Percentiles rank a stretch among this genome's conserved stretches.
Evolutionary conservation across 2,329 filamentous ascomycete genomes (phyloP).

Genomic region (Aspergillus fructus): DNA sequence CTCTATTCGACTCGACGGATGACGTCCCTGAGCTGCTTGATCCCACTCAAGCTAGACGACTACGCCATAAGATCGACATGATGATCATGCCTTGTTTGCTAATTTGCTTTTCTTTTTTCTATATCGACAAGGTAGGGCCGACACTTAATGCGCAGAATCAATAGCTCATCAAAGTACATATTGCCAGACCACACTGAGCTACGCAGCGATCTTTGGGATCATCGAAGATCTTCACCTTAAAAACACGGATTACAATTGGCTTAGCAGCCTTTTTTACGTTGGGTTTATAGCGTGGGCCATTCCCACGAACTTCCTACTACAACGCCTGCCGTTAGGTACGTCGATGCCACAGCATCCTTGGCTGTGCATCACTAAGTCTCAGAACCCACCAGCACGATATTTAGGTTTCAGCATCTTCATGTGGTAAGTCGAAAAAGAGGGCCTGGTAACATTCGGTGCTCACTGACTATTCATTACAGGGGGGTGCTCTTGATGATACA

Average conservation of each 20-base stretch:
- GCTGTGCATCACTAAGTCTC: no score
- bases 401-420: conserved; percentile 59
- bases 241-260: conserved; percentile 60
- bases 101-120: conserved; percentile 56
- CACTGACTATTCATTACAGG: conserved; percentile 23
- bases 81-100: conserved; percentile 59
- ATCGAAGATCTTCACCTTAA: conserved; percentile 57
- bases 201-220: conserved; percentile 66
- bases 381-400: conserved; percentile 52
- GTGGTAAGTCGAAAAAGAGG: conserved; percentile 44
- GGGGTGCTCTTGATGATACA: conserved; percentile 53
- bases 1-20: conserved; percentile 49
- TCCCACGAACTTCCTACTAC: conserved; percentile 57
- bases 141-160: no score
- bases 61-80: conserved; percentile 58
- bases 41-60: conserved; percentile 45
- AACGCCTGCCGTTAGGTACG: conserved; percentile 51
- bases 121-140: conserved; percentile 43
- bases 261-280: conserved; percentile 57
- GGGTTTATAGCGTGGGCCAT: conserved; percentile 56
- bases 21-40: conserved; percentile 50
- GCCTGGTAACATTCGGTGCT: not conserved
- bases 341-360: no score
- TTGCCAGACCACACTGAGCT: conserved; percentile 56
- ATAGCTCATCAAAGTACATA: no score